Base-by-base conservation (phyloP, 208 protist genomes). In the Novymonas esmeraldas region DNA sequence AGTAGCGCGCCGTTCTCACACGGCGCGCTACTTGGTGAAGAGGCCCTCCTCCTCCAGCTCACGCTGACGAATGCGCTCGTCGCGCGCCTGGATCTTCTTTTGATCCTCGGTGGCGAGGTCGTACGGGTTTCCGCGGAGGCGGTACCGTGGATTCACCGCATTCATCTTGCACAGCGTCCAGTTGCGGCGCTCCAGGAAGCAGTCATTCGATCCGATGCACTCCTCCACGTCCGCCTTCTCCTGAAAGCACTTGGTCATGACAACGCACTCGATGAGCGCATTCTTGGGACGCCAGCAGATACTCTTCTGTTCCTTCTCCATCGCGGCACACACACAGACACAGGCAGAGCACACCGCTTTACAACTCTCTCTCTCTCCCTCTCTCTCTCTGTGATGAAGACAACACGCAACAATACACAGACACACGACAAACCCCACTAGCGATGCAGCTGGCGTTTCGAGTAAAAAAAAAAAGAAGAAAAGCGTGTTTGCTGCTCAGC, bases 141-240 rank as follows among this genome's bases (percentile, higher is more conserved):
- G 80, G 59, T 95, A 95, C 20, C 87, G 73, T 6, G 90, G 90
- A 73, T 95, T 95, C 10, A 88, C 60, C n/a, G 90, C 85, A 54
- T 95, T 95, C 75, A 93, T 83, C 74, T 95, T 95, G 66, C 90
- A 95, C 46, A 95, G 58, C 28, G 82, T 92, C 88, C 90, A 95
- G 68, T 95, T 95, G 16, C 86, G 76, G 7, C 90, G 78, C 67
- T 93, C 87, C 1, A 93, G 63, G 59, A 93, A 94, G 73, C 90
- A 95, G 54, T 94, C 85, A 68, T 87, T 94, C 16, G 60, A 76
- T 24, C 73, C 76, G 46, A 95, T 73, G 68, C 90, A 95, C 18
- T 91, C 85, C 65, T 95, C 90, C 22, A 95, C 70, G 26, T 68
- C 78, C 10, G 75, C 64, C 64, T 93, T 95, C 33, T 92, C 87